Percentiles rank a stretch among this genome's conserved stretches.
These are phyloP conservation scores for Dacryopinax primogenitus DNA, from an alignment of 768 basidiomycete genomes.

Conservation along the genomic window DNA sequence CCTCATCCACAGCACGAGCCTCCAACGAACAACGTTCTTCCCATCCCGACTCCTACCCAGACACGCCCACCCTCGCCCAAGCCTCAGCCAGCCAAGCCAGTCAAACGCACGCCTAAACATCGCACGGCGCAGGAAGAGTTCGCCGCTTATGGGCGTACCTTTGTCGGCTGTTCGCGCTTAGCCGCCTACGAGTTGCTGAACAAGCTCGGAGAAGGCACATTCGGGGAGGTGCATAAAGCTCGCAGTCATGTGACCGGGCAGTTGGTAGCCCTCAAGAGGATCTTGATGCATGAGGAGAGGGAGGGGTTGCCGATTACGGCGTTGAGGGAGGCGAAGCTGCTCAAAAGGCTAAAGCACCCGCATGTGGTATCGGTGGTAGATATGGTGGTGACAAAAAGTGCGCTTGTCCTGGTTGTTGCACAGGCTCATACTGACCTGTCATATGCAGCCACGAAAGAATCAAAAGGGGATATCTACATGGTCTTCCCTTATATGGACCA, in stretches of 20 bases:
- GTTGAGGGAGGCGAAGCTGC: constrained; percentile 88
- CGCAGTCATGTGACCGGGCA: constrained; percentile 46
- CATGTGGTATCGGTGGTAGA: constrained; percentile 79
- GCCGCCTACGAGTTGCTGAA: constrained; percentile 66
- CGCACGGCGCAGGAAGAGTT: constrained; percentile 53
- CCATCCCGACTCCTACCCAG: not conserved
- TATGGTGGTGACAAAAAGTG: constrained; percentile 59
- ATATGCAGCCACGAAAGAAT: constrained; percentile 49
- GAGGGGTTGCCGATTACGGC: constrained; percentile 97
- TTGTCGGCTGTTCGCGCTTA: constrained; percentile 58
- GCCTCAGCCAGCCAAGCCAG: not conserved
- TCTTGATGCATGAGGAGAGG: constrained; percentile 91
- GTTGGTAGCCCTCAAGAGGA: constrained; percentile 80
- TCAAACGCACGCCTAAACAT: not conserved
- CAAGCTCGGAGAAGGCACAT: constrained; percentile 93
- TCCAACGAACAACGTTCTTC: not conserved
- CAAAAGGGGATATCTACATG: constrained; percentile 82
- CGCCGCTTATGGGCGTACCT: constrained; percentile 51
- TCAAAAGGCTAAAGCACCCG: constrained; percentile 77
- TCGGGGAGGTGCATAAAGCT: constrained; percentile 91
- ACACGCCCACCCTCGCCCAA: not conserved
- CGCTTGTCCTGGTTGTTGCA: constrained; percentile 1
- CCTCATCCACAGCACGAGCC: not conserved
- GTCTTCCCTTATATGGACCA: constrained; percentile 99
- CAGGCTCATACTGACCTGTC: constrained; percentile 5